Evolutionary conservation across 441 rosid genomes (phyloP), one percentile per base, ranked within the genome.

Genomic region (Populus hybrid): DNA sequence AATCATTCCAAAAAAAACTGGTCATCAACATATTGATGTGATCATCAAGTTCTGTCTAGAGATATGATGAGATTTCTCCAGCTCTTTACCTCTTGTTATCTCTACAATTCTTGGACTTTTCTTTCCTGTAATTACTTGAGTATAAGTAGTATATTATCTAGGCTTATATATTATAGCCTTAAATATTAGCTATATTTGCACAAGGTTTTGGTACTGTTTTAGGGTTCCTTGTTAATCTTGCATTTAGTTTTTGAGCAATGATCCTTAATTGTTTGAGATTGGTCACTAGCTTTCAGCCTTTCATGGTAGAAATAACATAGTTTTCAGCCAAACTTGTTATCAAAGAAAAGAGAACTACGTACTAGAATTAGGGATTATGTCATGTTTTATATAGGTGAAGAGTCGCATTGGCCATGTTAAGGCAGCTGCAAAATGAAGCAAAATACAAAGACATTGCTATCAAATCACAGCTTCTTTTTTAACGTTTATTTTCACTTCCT

Each of bases 261-360:
- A 63, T 23, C 28, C 3, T 21, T 63, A 63, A 63, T 63, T 9
- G 65, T 63, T 63, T 21, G 65, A 63, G 65, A 63, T 9, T 3
- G 50, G 65, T 63, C 65, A 21, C 65, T 9, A 63, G 26, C 65
- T 63, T 63, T 21, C 65, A 23, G 5, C 65, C 65, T 63, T 2
- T 38, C 29, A 70, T 1, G 56, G 56, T 38, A 70, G 24, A 18
- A 20, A 36, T 10, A 45, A 72, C 65, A 12, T 45, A 11, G 63
- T 31, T 82, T 71, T 85, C 78, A 59, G 61, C 64, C 76, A 80
- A 81, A 70, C 86, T 86, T 83, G 74, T 63, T 26, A 67, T 21
- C 53, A 59, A 85, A 86, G 86, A 73, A 80, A 81, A 72, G 20
- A n/a, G 36, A 63, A 21, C 65, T 21, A 1, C 38, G 11, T 26